These are phyloP conservation scores for Papiliotrema terrestris DNA, from an alignment of 1,284 basidiomycete species.

Conservation along the genomic window DNA sequence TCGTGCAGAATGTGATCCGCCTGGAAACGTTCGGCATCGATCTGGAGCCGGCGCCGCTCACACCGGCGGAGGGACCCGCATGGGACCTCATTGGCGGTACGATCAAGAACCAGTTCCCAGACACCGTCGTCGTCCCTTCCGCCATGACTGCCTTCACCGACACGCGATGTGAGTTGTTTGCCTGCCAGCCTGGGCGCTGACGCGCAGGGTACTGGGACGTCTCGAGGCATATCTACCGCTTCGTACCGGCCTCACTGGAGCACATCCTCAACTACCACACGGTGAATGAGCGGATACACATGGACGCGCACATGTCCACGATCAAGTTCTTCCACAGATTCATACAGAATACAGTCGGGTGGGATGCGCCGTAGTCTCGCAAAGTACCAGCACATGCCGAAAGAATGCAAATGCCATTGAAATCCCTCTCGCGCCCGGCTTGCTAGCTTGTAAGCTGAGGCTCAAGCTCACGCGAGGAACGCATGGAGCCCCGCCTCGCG, in stretches of 20 bases:
- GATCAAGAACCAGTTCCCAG: constrained; percentile 15
- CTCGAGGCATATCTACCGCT: constrained; percentile 27
- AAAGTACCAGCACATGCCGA: too few relatives aligned
- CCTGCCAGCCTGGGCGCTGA: neutral
- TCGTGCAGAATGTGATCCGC: constrained; percentile 11
- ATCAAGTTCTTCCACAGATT: constrained; percentile 21
- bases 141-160: constrained; percentile 18
- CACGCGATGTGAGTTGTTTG: constrained; percentile 9
- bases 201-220: constrained; percentile 14
- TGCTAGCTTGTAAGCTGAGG: too few relatives aligned
- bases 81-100: constrained; percentile 20
- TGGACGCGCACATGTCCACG: constrained; percentile 21
- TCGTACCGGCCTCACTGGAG: constrained; percentile 17
- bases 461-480: too few relatives aligned
- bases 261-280: constrained; percentile 18
- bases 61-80: constrained; percentile 7
- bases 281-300: constrained; percentile 24
- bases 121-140: constrained; percentile 14
- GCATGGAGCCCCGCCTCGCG: too few relatives aligned
- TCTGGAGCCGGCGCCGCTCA: constrained; percentile 17
- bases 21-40: constrained; percentile 9
- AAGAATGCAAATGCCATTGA: too few relatives aligned
- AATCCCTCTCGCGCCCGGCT: too few relatives aligned
- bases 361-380: constrained; percentile 1
- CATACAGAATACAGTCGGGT: constrained; percentile 13